Conservation (phyloP, 1,139 yeast genomes). For the Blastobotrys raffinosifermentans region DNA sequence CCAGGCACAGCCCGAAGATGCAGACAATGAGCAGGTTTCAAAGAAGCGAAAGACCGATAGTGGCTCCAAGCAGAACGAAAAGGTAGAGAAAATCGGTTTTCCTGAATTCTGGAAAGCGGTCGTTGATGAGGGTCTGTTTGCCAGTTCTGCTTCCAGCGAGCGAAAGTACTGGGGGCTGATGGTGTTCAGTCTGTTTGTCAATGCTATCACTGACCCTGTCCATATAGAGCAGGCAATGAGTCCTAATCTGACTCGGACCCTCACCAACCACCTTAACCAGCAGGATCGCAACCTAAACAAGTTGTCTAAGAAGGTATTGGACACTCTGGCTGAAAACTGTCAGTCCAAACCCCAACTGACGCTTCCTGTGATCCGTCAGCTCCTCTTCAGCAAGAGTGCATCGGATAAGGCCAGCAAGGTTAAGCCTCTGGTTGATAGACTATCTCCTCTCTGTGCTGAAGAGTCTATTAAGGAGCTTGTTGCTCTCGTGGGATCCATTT, state of each 20-base stretch:
- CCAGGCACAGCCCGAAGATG: constrained; percentile 16
- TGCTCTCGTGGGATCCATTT: constrained; percentile 29
- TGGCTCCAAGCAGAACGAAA: constrained; percentile 27
- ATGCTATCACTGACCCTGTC: constrained; percentile 29
- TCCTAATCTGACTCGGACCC: constrained; percentile 64
- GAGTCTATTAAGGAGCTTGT: constrained; percentile 31
- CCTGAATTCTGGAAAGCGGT: constrained; percentile 75
- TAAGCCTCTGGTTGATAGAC: constrained; percentile 50
- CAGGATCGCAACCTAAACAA: constrained; percentile 60
- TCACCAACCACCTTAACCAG: constrained; percentile 73
- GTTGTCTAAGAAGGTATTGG: constrained; percentile 51
- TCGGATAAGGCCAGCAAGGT: constrained; percentile 78
- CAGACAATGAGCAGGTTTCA: constrained; percentile 24
- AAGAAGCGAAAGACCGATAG: constrained; percentile 27
- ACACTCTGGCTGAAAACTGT: constrained; percentile 39
- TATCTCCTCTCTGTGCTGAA: constrained; percentile 34
- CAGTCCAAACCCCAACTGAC: constrained; percentile 1
- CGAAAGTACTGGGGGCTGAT: constrained; percentile 85
- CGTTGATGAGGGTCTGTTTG: constrained; percentile 74
- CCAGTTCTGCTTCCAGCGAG: constrained; percentile 74
- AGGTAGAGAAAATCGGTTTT: constrained; percentile 29
- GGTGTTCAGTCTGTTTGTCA: constrained; percentile 50
- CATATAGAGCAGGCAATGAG: constrained; percentile 48
- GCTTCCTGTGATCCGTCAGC: background rate
- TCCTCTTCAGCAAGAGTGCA: constrained; percentile 34